Conservation (phyloP, 1,284 basidiomycete genomes). For the Pascua sp. region DNA sequence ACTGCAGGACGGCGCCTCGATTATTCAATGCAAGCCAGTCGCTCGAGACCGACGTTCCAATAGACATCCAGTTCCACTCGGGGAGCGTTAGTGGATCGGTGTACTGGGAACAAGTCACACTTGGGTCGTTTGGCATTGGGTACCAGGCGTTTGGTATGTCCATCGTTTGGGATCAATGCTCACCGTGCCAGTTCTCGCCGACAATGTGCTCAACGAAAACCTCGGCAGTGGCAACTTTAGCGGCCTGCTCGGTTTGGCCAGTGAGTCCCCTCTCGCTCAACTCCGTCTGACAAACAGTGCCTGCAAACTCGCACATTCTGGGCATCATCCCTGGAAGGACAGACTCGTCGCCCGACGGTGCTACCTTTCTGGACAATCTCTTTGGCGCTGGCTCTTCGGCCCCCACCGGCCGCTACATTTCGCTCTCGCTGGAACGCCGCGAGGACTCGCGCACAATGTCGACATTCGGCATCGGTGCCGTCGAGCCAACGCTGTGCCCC, state of each 20-base stretch:
- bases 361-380: constrained; percentile 49
- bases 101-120: constrained; percentile 44
- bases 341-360: constrained; percentile 44
- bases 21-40: constrained; percentile 36
- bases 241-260: constrained; percentile 44
- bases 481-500: constrained; percentile 32
- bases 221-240: constrained; percentile 39
- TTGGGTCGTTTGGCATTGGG: constrained; percentile 42
- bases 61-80: constrained; percentile 34
- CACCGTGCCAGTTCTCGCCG: constrained; percentile 30
- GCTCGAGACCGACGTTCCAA: constrained; percentile 29
- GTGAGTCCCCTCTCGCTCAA: constrained; percentile 18
- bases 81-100: constrained; percentile 42
- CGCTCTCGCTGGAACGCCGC: constrained; percentile 41
- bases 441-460: constrained; percentile 45
- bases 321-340: constrained; percentile 43
- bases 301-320: constrained; percentile 44
- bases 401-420: constrained; percentile 41
- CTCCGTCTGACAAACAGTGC: constrained; percentile 20
- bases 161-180: background rate
- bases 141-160: constrained; percentile 46
- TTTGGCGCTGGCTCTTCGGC: constrained; percentile 45
- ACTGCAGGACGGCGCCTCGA: constrained; percentile 30
- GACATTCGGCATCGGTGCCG: constrained; percentile 38
- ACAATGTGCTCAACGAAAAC: constrained; percentile 36